phyloP scores from a whole-genome alignment of 345 rosid species.

The Populus euphratica region DNA sequence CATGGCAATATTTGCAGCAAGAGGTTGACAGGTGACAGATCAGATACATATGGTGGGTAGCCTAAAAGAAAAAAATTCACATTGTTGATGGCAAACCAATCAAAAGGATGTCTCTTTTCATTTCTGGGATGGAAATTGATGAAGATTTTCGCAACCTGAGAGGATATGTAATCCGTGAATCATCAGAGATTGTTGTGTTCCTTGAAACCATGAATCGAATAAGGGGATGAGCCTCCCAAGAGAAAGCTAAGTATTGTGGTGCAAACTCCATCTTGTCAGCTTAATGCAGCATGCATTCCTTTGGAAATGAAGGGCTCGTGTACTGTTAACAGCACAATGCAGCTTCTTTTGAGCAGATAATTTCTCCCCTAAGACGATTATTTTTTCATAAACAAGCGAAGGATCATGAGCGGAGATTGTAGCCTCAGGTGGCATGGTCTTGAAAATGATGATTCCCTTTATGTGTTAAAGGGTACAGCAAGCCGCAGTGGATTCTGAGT shows the following conservation, averaged over 20 bases:
- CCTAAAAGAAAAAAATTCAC: slow-evolving; percentile 77
- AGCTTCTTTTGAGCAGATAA: slow-evolving; percentile 41
- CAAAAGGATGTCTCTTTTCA: slow-evolving; percentile 60
- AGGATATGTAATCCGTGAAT: slow-evolving; percentile 65
- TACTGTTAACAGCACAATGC: slow-evolving; percentile 55
- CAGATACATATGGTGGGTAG: slow-evolving; percentile 48
- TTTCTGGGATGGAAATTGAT: slow-evolving; percentile 53
- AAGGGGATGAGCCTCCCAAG: slow-evolving; percentile 38
- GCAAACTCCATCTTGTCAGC: slow-evolving; percentile 70
- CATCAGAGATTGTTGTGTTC: slow-evolving; percentile 59
- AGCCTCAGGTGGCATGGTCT: slow-evolving; percentile 82
- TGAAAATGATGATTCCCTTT: slow-evolving; percentile 61
- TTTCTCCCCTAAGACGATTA: slow-evolving; percentile 67
- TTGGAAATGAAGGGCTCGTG: slow-evolving; percentile 58
- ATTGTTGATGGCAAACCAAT: slow-evolving; percentile 57
- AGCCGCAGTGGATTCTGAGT: slow-evolving; percentile 10
- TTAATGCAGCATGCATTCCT: slow-evolving; percentile 62
- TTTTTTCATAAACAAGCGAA: slow-evolving; percentile 74
- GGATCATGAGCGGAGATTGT: slow-evolving; percentile 70
- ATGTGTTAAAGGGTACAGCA: slow-evolving; percentile 69
- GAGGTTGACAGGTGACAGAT: slow-evolving; percentile 62
- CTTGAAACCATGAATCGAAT: slow-evolving; percentile 38
- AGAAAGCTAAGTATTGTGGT: slow-evolving; percentile 47
- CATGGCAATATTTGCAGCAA: slow-evolving; percentile 55
- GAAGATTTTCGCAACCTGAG: slow-evolving; percentile 63